A percentile compares a stretch with the other conserved stretches of the same genome.
These are phyloP conservation scores for Globisporangium spinosum DNA, from an alignment of 352 stramenopile species.

Conservation along the genomic window DNA sequence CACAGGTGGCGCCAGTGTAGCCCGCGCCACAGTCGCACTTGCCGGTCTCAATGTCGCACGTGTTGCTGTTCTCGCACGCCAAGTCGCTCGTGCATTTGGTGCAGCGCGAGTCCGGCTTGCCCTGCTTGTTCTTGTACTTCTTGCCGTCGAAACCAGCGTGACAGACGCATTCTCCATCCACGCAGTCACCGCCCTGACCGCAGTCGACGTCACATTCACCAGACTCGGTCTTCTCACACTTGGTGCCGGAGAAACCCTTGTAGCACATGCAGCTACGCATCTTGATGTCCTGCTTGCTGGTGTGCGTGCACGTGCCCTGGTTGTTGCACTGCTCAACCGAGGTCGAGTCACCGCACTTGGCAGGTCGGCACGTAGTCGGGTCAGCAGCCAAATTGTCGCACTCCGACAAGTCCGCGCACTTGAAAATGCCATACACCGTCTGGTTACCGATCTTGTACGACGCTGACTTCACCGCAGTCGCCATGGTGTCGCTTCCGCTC, in stretches of 20 bases:
- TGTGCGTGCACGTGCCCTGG: constrained; percentile 72
- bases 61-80: constrained; percentile 31
- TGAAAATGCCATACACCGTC: constrained; percentile 54
- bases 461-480: constrained; percentile 18
- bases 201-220: constrained; percentile 56
- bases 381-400: constrained; percentile 39
- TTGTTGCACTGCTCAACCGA: constrained; percentile 46
- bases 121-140: constrained; percentile 42
- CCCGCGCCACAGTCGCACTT: constrained; percentile 37
- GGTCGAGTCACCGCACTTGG: constrained; percentile 27
- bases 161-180: constrained; percentile 38
- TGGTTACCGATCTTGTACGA: constrained; percentile 56
- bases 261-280: constrained; percentile 54
- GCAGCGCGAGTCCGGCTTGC: constrained; percentile 37
- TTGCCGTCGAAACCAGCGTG: constrained; percentile 44
- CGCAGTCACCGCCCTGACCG: constrained; percentile 40
- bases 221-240: constrained; percentile 42
- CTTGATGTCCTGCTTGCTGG: constrained; percentile 48
- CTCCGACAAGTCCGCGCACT: constrained; percentile 40
- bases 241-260: constrained; percentile 34
- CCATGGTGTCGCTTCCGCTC: constrained; percentile 20
- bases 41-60: constrained; percentile 30
- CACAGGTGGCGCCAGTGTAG: constrained; percentile 41
- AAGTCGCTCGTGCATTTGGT: constrained; percentile 31
- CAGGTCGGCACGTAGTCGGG: constrained; percentile 28